Evolutionary conservation across 257 asterid genomes (phyloP).

Genomic region (Paraleonurus japonicus): DNA sequence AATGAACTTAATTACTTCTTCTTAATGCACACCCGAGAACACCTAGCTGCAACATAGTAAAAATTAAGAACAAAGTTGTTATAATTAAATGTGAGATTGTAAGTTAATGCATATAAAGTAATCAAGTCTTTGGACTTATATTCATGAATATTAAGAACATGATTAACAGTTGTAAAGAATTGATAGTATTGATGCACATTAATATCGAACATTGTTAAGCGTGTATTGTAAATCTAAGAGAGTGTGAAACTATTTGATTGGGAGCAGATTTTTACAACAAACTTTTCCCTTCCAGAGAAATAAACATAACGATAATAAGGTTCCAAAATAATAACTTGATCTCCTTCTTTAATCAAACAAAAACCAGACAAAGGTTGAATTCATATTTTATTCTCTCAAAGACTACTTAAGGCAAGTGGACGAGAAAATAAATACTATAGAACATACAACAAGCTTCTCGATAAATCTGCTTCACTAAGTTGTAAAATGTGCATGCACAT

Average conservation of each 20-base stretch:
- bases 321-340: conserved; percentile 68
- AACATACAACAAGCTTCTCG: too few relatives aligned
- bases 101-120: conserved; percentile 1
- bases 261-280: conserved; percentile 10
- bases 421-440: too few relatives aligned
- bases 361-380: conserved; percentile 10
- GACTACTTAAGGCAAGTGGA: too few relatives aligned
- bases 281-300: conserved; percentile 92
- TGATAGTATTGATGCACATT: background rate
- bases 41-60: conserved; percentile 59
- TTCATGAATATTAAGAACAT: too few relatives aligned
- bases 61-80: background rate
- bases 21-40: conserved; percentile 43
- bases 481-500: too few relatives aligned
- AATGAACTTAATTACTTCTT: too few relatives aligned
- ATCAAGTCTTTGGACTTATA: too few relatives aligned
- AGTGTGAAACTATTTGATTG: background rate
- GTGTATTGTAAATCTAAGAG: background rate
- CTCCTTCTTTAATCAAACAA: conserved; percentile 73
- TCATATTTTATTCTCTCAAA: too few relatives aligned
- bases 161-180: too few relatives aligned
- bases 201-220: background rate
- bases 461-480: too few relatives aligned
- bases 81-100: background rate
- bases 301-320: conserved; percentile 61